Evolutionary conservation across 2,329 filamentous ascomycete species (phyloP), one percentile per base, ranked within the genome.

Genomic region (Cladosporium sp.): DNA sequence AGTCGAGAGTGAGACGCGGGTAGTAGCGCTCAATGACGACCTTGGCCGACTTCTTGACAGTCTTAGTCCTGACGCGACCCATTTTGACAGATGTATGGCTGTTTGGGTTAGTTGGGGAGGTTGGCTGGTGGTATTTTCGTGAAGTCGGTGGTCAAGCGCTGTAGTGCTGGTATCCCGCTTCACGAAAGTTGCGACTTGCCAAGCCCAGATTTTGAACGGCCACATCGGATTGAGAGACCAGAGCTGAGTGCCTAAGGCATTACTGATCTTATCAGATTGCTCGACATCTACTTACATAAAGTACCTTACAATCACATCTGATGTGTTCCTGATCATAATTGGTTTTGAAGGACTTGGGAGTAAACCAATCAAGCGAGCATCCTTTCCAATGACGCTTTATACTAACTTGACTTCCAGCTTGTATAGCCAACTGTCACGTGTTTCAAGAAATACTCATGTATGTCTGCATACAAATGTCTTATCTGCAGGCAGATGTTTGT

Each of bases 1-100:
- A 99, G 87, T 99, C 95, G 80, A 98, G 92, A 72, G 93, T 97
- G 82, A 99, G 88, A 85, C 92, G 93, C 80, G 95, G 95, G 74
- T 77, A 96, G 88, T 95, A 96, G 75, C 91, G 89, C 91, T 97
- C 93, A 85, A 99, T 98, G 86, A 98, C 94, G 88, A 97, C 93
- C 91, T 99, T 99, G 86, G 95, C 93, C 87, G 89, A 90, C 83
- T 89, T 89, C 85, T 91, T 91, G 79, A 91, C 88, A 76, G 88
- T 90, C 86, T 81, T 85, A 67, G 83, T 85, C 70, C 83, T 80
- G 76, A 85, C 83, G 77, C 83, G 83, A 84, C 83, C 83, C 83
- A 84, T 84, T 70, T 77, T 83, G 70, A 73, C 78, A 75, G 77
- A 77, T 66, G 70, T 69, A n/a, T 14, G 32, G 49, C 59, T 54